Conservation (phyloP, 768 basidiomycete genomes). For the Hygrocybe coccinea region DNA sequence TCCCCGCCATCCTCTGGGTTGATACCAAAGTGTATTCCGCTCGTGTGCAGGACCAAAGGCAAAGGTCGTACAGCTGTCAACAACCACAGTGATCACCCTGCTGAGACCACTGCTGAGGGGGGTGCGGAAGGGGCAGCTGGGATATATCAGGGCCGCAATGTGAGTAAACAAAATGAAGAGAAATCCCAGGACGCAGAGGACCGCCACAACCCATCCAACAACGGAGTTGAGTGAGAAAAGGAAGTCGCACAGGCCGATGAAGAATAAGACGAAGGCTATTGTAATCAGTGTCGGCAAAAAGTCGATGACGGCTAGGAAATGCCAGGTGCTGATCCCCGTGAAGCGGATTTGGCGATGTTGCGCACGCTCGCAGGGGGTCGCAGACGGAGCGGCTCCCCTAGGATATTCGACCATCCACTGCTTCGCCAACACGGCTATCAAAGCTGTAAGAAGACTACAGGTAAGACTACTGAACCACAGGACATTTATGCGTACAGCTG, state of each 20-base stretch:
- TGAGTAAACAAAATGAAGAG: not conserved
- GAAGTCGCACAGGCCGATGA: conserved; percentile 5
- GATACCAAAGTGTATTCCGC: not conserved
- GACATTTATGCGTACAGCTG: conserved; percentile 17
- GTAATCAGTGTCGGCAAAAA: conserved; percentile 10
- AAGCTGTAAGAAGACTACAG: conserved; percentile 15
- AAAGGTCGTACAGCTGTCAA: not conserved
- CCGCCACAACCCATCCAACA: not conserved
- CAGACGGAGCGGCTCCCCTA: conserved; percentile 9
- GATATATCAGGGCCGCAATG: not conserved
- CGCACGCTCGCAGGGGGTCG: conserved; percentile 11
- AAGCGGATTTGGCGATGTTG: conserved; percentile 16
- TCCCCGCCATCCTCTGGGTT: conserved; percentile 2
- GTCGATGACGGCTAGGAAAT: conserved; percentile 16
- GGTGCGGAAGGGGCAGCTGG: conserved; percentile 8
- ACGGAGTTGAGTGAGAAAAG: conserved; percentile 1
- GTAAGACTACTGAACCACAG: conserved; percentile 18
- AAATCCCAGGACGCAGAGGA: conserved; percentile 1
- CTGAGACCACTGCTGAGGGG: not conserved
- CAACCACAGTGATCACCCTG: not conserved
- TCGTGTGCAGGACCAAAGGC: conserved; percentile 1
- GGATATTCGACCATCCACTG: conserved; percentile 15
- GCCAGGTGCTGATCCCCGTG: conserved; percentile 15
- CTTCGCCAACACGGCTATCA: conserved; percentile 16
- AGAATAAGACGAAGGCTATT: conserved; percentile 1